A percentile compares a stretch with the other conserved stretches of the same genome.
Evolutionary conservation across 1,139 yeast species (phyloP).

Genomic region (Schwanniomyces etchellsii): DNA sequence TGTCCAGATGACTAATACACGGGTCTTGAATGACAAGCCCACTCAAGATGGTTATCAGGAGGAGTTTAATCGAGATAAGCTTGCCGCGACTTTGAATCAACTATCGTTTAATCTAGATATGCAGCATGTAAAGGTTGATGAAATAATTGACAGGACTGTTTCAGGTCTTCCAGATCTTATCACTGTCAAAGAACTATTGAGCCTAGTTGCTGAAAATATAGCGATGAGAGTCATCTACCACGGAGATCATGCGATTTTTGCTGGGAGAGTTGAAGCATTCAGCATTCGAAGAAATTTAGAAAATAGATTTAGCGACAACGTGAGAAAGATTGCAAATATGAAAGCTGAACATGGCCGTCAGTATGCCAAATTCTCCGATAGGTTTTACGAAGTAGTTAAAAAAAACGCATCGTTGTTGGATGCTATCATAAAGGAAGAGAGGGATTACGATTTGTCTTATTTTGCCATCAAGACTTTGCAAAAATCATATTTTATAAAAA

Average conservation of each 20-base stretch:
- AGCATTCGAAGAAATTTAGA: slow-evolving; percentile 25
- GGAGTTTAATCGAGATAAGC: slow-evolving; percentile 11
- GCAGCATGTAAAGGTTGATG: slow-evolving; percentile 15
- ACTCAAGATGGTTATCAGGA: slow-evolving; percentile 3
- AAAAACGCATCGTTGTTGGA: slow-evolving; percentile 29
- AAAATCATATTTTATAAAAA: slow-evolving; percentile 71
- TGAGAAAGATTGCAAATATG: slow-evolving; percentile 14
- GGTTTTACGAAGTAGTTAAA: slow-evolving; percentile 24
- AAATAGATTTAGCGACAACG: slow-evolving; percentile 28
- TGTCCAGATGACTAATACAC: neutral
- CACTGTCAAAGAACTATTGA: slow-evolving; percentile 25
- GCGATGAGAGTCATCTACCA: slow-evolving; percentile 42
- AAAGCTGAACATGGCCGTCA: slow-evolving; percentile 10
- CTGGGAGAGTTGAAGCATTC: slow-evolving; percentile 39
- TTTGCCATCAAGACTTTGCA: slow-evolving; percentile 61
- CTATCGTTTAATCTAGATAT: slow-evolving; percentile 16
- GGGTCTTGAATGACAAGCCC: too few relatives aligned
- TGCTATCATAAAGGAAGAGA: slow-evolving; percentile 24
- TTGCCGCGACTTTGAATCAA: slow-evolving; percentile 11
- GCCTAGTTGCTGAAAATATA: slow-evolving; percentile 36
- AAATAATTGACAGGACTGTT: slow-evolving; percentile 16
- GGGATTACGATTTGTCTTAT: slow-evolving; percentile 41
- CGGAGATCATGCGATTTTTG: slow-evolving; percentile 43
- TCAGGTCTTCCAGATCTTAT: slow-evolving; percentile 30
- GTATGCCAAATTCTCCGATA: slow-evolving; percentile 17